phyloP scores from a whole-genome alignment of 441 rosid genomes.

The Adansonia madagascariensis region DNA sequence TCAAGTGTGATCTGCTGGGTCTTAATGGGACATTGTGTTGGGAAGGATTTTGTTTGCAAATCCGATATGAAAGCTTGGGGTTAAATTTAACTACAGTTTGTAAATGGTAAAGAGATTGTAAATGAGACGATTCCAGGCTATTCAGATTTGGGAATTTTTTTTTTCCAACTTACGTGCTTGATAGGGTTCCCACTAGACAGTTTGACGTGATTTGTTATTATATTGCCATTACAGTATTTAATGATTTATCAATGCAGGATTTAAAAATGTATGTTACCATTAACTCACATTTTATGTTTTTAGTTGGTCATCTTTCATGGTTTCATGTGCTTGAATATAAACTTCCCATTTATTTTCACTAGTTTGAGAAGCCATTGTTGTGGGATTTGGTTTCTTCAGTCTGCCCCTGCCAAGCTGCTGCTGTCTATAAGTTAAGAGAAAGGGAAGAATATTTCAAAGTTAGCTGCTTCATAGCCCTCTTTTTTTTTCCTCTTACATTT shows the following conservation, averaged over 20 bases:
- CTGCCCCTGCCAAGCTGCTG: slow-evolving; percentile 70
- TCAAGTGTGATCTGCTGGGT: too few relatives aligned
- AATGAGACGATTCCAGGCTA: slow-evolving; percentile 89
- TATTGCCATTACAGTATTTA: slow-evolving; percentile 65
- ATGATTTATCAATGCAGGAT: slow-evolving; percentile 71
- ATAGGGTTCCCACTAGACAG: slow-evolving; percentile 71
- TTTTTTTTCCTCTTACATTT: too few relatives aligned
- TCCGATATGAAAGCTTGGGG: too few relatives aligned
- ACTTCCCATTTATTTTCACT: not conserved
- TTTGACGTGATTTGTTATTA: slow-evolving; percentile 34
- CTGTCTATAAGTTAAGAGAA: slow-evolving; percentile 64
- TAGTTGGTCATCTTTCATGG: not conserved
- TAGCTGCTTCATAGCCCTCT: slow-evolving; percentile 41
- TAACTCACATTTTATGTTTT: not conserved
- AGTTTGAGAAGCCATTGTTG: not conserved
- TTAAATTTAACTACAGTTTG: slow-evolving; percentile 21
- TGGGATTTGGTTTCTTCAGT: slow-evolving; percentile 36
- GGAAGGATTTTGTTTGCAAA: too few relatives aligned
- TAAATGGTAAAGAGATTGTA: slow-evolving; percentile 51
- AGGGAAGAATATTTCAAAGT: slow-evolving; percentile 79
- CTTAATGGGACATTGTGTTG: too few relatives aligned
- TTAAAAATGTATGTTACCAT: slow-evolving; percentile 22
- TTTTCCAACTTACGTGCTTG: slow-evolving; percentile 79
- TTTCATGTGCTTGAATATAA: not conserved
- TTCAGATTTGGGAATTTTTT: slow-evolving; percentile 85